phyloP scores from a whole-genome alignment of 257 asterid species.

The Penstemon davidsonii region DNA sequence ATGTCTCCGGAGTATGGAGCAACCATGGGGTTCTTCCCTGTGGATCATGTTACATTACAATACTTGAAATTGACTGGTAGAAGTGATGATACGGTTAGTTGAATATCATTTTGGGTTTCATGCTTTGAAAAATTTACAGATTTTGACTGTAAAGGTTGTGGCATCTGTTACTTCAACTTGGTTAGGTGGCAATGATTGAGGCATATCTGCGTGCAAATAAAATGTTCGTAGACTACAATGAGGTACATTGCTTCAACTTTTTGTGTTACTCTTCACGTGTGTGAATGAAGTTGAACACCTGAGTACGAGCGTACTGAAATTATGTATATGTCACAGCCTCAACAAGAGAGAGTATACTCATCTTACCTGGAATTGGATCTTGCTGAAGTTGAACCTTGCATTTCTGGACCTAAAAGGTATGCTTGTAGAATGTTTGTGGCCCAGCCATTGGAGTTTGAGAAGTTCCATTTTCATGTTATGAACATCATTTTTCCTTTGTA shows the following conservation, averaged over 20 bases:
- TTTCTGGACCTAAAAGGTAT: background rate
- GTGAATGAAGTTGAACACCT: constrained; percentile 5
- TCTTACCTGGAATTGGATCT: constrained; percentile 32
- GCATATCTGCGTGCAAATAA: constrained; percentile 73
- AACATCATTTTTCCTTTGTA: background rate
- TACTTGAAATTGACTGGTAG: constrained; percentile 85
- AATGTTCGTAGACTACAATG: constrained; percentile 73
- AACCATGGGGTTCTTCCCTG: constrained; percentile 98
- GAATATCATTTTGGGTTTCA: background rate
- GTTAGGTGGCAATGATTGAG: constrained; percentile 75
- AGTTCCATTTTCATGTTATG: background rate
- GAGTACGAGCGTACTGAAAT: constrained; percentile 16
- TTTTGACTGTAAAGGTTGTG: constrained; percentile 8
- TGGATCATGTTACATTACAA: constrained; percentile 80
- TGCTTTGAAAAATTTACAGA: background rate
- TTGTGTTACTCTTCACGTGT: background rate
- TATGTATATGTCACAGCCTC: constrained; percentile 55
- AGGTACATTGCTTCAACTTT: constrained; percentile 41
- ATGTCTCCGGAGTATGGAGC: constrained; percentile 99
- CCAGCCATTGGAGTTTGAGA: background rate
- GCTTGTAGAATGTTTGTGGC: background rate
- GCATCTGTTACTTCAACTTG: constrained; percentile 24
- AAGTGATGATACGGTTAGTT: constrained; percentile 72
- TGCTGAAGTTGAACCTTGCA: background rate
- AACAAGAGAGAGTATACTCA: constrained; percentile 72